Conservation (phyloP, 2,329 filamentous ascomycete species). For the Verruconis gallopava region DNA sequence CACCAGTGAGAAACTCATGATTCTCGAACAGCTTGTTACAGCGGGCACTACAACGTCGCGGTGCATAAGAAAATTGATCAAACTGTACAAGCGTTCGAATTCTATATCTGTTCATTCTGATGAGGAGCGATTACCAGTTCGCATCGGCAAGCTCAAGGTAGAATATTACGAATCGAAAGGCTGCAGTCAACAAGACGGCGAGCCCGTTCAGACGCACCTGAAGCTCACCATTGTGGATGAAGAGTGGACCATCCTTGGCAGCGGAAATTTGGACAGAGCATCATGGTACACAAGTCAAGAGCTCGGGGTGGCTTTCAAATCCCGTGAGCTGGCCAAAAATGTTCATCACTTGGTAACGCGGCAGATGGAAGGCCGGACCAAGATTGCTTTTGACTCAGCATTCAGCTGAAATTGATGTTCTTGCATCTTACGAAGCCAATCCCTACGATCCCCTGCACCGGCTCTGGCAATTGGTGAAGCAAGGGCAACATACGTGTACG, state of each 20-base stretch:
- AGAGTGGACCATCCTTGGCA: constrained; percentile 56
- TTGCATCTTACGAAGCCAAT: too few species aligned
- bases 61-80: constrained; percentile 48
- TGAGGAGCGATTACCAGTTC: constrained; percentile 31
- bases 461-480: too few species aligned
- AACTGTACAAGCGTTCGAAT: constrained; percentile 33
- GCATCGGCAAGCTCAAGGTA: constrained; percentile 41
- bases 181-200: constrained; percentile 19
- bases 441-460: too few species aligned
- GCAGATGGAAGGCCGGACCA: constrained; percentile 15
- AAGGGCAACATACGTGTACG: too few species aligned
- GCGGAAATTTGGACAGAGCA: constrained; percentile 72
- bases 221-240: constrained; percentile 65
- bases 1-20: constrained; percentile 58
- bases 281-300: constrained; percentile 85
- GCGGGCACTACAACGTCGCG: constrained; percentile 59
- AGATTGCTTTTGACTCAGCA: constrained; percentile 19
- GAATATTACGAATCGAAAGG: constrained; percentile 39
- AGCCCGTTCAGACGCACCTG: constrained; percentile 62
- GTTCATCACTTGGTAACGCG: constrained; percentile 14
- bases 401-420: too few species aligned
- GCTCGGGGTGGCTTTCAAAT: constrained; percentile 51
- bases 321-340: constrained; percentile 23
- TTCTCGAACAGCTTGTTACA: constrained; percentile 69
- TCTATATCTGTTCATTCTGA: constrained; percentile 16